A percentile compares a stretch with the other conserved stretches of the same genome.
These are phyloP conservation scores for Rubia yunnanensis DNA, from an alignment of 257 asterid genomes.

Conservation along the genomic window DNA sequence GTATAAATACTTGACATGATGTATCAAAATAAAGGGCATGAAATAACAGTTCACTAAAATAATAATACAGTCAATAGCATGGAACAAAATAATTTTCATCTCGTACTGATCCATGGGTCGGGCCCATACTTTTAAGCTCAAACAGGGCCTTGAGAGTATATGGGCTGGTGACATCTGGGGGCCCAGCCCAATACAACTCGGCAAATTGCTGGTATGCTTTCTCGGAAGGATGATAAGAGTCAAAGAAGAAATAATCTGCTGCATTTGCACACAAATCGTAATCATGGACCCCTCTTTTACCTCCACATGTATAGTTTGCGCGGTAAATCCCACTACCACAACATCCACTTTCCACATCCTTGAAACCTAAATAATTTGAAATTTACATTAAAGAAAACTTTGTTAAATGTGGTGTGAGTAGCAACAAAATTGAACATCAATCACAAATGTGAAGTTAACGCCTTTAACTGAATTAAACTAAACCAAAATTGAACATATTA, in stretches of 20 bases:
- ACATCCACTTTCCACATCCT: conserved; percentile 43
- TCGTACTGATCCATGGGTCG: neutral
- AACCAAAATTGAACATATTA: too few species aligned
- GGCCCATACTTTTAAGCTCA: neutral
- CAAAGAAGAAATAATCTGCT: conserved; percentile 37
- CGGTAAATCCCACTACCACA: conserved; percentile 51
- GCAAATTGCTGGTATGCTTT: conserved; percentile 36
- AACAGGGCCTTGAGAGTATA: conserved; percentile 30
- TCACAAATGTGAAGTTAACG: too few species aligned
- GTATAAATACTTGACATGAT: too few species aligned
- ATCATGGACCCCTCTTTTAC: conserved; percentile 32
- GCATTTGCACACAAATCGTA: conserved; percentile 37
- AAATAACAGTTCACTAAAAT: too few species aligned
- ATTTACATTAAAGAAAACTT: too few species aligned
- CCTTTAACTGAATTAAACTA: too few species aligned
- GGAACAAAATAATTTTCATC: neutral
- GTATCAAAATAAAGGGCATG: too few species aligned
- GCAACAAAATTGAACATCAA: too few species aligned
- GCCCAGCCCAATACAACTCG: conserved; percentile 33
- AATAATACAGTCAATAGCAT: neutral
- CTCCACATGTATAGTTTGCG: conserved; percentile 51
- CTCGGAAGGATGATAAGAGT: conserved; percentile 47
- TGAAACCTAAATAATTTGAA: conserved; percentile 30
- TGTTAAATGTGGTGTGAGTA: too few species aligned
- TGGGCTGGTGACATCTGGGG: conserved; percentile 14